A percentile compares a stretch with the other conserved stretches of the same genome.
These are phyloP conservation scores for Quillaja saponaria DNA, from an alignment of 306 rosid species.

Conservation along the genomic window DNA sequence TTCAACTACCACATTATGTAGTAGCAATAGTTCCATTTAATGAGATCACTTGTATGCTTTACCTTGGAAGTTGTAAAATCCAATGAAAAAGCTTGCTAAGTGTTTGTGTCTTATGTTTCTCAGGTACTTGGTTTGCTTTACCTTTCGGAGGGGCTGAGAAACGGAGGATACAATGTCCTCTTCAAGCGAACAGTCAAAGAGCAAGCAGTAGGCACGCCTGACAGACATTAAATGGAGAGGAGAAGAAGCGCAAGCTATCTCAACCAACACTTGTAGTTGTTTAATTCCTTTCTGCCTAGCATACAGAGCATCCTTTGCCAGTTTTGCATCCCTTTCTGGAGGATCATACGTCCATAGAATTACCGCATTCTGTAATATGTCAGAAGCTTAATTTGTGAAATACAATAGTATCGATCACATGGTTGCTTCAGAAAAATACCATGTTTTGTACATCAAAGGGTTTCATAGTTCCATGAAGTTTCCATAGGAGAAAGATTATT, in stretches of 20 bases:
- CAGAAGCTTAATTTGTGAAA: conserved; percentile 10
- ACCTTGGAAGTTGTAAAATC: not conserved
- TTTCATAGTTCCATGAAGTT: conserved; percentile 5
- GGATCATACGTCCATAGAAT: conserved; percentile 77
- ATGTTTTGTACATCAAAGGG: not conserved
- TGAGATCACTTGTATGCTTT: not conserved
- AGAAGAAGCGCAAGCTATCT: conserved; percentile 84
- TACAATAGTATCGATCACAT: conserved; percentile 1
- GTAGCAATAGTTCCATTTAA: no score
- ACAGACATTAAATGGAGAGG: conserved; percentile 84
- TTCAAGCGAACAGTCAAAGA: conserved; percentile 75
- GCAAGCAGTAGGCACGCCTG: conserved; percentile 70
- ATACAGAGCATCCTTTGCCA: conserved; percentile 61
- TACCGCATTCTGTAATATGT: conserved; percentile 65
- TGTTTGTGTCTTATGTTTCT: not conserved
- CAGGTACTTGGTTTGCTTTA: conserved; percentile 31
- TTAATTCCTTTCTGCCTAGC: conserved; percentile 44
- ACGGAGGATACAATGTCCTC: conserved; percentile 71
- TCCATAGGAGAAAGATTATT: not conserved
- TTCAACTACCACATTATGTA: no score
- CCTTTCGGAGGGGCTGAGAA: conserved; percentile 68
- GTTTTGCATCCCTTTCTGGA: conserved; percentile 75
- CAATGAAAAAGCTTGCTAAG: not conserved
- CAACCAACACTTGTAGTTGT: conserved; percentile 62
- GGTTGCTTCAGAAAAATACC: conserved; percentile 1